These are phyloP conservation scores for Starmerella scarabaei DNA, from an alignment of 805 yeast genomes.

Conservation along the genomic window DNA sequence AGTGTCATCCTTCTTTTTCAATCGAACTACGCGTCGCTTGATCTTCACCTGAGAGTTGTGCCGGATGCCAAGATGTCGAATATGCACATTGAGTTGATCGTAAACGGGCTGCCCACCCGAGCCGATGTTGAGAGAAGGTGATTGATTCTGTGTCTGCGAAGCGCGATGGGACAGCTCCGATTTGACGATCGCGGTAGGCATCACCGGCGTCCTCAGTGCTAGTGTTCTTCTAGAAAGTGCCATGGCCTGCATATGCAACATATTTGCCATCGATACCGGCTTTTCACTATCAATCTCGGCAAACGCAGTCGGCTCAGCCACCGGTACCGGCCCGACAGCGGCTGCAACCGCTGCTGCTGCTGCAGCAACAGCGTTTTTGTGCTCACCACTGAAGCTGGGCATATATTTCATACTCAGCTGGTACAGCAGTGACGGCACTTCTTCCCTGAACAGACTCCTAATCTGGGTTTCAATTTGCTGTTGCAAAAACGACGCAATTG, in stretches of 20 bases:
- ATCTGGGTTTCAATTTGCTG: constrained; percentile 71
- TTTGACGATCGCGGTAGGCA: constrained; percentile 46
- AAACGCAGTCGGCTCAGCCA: constrained; percentile 29
- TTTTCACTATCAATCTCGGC: constrained; percentile 47
- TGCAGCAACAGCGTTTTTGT: constrained; percentile 1
- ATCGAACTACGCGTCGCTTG: constrained; percentile 24
- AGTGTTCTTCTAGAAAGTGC: constrained; percentile 69
- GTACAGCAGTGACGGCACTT: constrained; percentile 68
- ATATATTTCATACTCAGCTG: constrained; percentile 59
- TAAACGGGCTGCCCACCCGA: constrained; percentile 12
- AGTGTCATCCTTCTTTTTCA: constrained; percentile 7
- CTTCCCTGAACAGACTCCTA: constrained; percentile 67
- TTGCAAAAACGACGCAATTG: constrained; percentile 71
- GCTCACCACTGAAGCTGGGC: constrained; percentile 25
- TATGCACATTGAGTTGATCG: constrained; percentile 19
- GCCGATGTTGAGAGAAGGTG: constrained; percentile 4
- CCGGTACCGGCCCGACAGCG: too few relatives aligned
- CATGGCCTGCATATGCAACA: constrained; percentile 53
- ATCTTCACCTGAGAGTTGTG: constrained; percentile 18
- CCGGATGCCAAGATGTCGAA: constrained; percentile 11
- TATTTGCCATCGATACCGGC: constrained; percentile 52
- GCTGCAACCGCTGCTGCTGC: too few relatives aligned
- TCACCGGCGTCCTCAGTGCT: constrained; percentile 49
- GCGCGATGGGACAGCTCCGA: constrained; percentile 32
- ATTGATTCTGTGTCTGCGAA: constrained; percentile 1